These are phyloP conservation scores for Pelargonium hybrid DNA, from an alignment of 441 rosid genomes.

Conservation along the genomic window DNA sequence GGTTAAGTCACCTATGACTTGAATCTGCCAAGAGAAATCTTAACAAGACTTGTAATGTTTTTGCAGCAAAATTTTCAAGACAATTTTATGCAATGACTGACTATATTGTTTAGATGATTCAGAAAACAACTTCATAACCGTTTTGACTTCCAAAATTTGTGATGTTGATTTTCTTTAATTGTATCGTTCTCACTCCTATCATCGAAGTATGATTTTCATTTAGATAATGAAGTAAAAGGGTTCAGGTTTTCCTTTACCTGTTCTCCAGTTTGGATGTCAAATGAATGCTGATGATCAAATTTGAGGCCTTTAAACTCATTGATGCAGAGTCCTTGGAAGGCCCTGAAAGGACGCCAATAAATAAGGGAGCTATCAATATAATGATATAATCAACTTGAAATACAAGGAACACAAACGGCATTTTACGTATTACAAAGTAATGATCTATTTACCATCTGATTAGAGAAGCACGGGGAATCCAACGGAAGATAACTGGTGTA, in stretches of 20 bases:
- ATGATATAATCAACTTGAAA: background rate
- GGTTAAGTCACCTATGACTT: too few relatives aligned
- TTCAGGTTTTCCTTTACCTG: constrained; percentile 43
- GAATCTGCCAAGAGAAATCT: too few relatives aligned
- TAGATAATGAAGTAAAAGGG: background rate
- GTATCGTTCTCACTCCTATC: too few relatives aligned
- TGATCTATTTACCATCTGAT: constrained; percentile 61
- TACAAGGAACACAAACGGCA: background rate
- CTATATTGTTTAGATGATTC: too few relatives aligned
- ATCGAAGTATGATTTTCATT: background rate
- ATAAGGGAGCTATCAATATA: too few relatives aligned
- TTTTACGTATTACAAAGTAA: background rate
- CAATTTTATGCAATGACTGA: too few relatives aligned
- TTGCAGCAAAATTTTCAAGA: background rate
- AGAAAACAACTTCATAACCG: too few relatives aligned
- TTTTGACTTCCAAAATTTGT: too few relatives aligned
- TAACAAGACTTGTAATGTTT: background rate
- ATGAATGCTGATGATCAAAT: constrained; percentile 66
- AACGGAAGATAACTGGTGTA: constrained; percentile 79
- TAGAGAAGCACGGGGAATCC: constrained; percentile 84
- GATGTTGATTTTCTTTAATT: too few relatives aligned
- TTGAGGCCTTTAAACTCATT: constrained; percentile 76
- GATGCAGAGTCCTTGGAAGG: constrained; percentile 92
- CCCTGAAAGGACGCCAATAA: constrained; percentile 44
- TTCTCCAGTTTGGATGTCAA: constrained; percentile 84